A percentile compares a stretch with the other conserved stretches of the same genome.
Evolutionary conservation across 2,329 filamentous ascomycete species (phyloP).

Genomic region (Leptographium flavum): DNA sequence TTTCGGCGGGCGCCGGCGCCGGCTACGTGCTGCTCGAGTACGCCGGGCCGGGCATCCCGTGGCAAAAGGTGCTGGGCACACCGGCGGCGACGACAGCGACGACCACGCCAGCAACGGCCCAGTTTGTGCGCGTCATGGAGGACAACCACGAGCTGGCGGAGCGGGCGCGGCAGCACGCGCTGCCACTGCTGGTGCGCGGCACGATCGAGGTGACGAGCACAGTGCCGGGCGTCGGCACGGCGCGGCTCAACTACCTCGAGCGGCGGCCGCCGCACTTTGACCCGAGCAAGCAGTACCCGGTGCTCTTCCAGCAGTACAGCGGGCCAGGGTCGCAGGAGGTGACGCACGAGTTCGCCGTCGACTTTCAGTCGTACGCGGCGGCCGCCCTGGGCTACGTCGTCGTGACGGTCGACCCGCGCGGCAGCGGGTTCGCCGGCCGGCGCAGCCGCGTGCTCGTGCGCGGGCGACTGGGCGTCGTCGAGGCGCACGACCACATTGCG

Average conservation of each 20-base stretch:
- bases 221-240: conserved; percentile 26
- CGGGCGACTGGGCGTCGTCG: conserved; percentile 70
- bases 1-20: conserved; percentile 64
- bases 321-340: conserved; percentile 90
- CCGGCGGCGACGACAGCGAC: conserved; percentile 27
- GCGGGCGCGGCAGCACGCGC: conserved; percentile 59
- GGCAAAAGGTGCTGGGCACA: conserved; percentile 80
- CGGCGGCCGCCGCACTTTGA: conserved; percentile 83
- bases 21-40: conserved; percentile 79
- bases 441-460: conserved; percentile 69
- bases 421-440: conserved; percentile 82
- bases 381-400: conserved; percentile 81
- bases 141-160: conserved; percentile 58
- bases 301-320: conserved; percentile 89
- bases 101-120: neutral
- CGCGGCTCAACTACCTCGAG: conserved; percentile 60
- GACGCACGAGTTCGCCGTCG: conserved; percentile 62
- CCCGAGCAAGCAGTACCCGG: conserved; percentile 71
- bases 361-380: conserved; percentile 85
- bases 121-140: conserved; percentile 59
- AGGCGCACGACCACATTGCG: conserved; percentile 82
- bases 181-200: conserved; percentile 71
- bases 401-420: conserved; percentile 84
- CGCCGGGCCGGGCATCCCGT: conserved; percentile 71
- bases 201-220: conserved; percentile 60